phyloP scores from a whole-genome alignment of 192 early-diverging fungal genomes.

The Coemansia sp. region DNA sequence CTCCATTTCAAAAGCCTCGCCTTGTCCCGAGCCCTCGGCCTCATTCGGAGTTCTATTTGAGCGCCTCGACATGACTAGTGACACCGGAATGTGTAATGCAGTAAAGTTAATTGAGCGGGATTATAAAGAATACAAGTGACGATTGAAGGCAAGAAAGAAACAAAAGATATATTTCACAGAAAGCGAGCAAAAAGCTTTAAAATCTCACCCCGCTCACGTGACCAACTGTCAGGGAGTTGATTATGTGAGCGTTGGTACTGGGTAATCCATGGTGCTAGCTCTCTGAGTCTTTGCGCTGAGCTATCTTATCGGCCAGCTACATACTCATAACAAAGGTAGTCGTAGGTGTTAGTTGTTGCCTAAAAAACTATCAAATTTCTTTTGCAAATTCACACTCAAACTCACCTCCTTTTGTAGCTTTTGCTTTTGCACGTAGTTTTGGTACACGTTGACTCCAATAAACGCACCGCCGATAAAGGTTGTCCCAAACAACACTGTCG shows the following conservation, averaged over 20 bases:
- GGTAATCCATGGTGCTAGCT: neutral
- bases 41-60: conserved; percentile 42
- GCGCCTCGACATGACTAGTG: conserved; percentile 37
- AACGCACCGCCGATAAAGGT: conserved; percentile 37
- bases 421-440: conserved; percentile 52
- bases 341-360: neutral
- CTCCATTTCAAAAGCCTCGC: conserved; percentile 51
- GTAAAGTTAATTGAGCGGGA: neutral
- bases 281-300: neutral
- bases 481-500: conserved; percentile 30
- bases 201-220: neutral
- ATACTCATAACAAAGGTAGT: neutral
- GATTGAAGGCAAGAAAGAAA: neutral
- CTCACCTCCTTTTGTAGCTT: conserved; percentile 42
- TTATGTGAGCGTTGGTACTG: no score
- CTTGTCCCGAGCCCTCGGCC: conserved; percentile 18
- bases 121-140: neutral
- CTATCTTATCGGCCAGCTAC: neutral
- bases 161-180: neutral
- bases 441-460: conserved; percentile 44
- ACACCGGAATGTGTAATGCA: neutral
- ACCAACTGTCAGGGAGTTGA: neutral
- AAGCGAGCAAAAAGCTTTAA: neutral
- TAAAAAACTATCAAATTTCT: no score
- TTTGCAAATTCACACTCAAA: no score